These are phyloP conservation scores for Diaporthe destruens DNA, from an alignment of 2,329 filamentous ascomycete species.

Conservation along the genomic window DNA sequence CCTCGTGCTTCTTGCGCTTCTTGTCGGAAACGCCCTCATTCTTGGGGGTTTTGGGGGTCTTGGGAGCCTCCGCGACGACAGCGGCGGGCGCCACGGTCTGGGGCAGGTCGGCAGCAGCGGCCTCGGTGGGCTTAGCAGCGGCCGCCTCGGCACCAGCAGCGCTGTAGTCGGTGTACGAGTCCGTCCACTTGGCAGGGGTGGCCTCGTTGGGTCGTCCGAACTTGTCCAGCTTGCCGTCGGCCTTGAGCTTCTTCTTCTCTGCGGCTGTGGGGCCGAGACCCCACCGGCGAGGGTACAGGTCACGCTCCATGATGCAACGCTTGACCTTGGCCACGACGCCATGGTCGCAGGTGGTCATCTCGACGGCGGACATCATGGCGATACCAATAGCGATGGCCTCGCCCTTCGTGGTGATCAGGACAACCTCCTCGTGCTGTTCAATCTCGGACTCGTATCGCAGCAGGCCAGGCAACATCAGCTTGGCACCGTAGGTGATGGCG, in stretches of 20 bases:
- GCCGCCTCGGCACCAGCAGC: constrained; percentile 60
- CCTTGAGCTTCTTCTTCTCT: constrained; percentile 99
- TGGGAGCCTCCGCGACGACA: constrained; percentile 52
- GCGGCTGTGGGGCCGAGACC: constrained; percentile 91
- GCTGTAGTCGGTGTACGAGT: constrained; percentile 91
- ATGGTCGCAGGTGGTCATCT: constrained; percentile 96
- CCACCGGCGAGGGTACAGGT: constrained; percentile 97
- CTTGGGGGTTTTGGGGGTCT: constrained; percentile 36
- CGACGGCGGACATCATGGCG: constrained; percentile 97
- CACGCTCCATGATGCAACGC: constrained; percentile 99
- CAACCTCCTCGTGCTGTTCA: constrained; percentile 95
- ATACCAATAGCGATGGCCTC: constrained; percentile 97
- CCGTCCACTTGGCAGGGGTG: constrained; percentile 93
- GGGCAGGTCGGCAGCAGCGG: constrained; percentile 57
- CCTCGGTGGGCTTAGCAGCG: constrained; percentile 54
- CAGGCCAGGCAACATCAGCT: constrained; percentile 98
- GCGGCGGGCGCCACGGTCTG: constrained; percentile 51
- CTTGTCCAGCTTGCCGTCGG: constrained; percentile 98
- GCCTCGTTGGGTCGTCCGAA: constrained; percentile 92
- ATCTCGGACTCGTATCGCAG: constrained; percentile 92
- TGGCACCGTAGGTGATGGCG: constrained; percentile 97
- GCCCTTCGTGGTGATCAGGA: constrained; percentile 98
- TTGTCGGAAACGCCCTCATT: constrained; percentile 77
- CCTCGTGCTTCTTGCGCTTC: constrained; percentile 86
- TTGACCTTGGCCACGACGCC: constrained; percentile 99